phyloP scores from a whole-genome alignment of 805 yeast genomes.

The Ogataea minuta region DNA sequence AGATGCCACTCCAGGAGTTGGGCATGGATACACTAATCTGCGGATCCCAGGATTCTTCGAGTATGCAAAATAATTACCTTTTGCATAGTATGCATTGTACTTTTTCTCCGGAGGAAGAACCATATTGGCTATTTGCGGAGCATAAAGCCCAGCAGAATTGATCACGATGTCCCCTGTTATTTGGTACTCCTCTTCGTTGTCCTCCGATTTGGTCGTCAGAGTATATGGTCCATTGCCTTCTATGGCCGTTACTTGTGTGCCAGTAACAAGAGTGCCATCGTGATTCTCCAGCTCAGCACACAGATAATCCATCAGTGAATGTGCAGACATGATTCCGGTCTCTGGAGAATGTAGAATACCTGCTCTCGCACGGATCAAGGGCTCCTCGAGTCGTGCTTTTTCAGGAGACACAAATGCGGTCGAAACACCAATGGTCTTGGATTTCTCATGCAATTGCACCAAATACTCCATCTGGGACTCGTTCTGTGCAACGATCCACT shows the following conservation, averaged over 20 bases:
- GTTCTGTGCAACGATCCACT: constrained; percentile 84
- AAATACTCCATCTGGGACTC: constrained; percentile 61
- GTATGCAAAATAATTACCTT: constrained; percentile 77
- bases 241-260: constrained; percentile 53
- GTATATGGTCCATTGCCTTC: constrained; percentile 33
- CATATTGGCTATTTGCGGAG: constrained; percentile 69
- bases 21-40: constrained; percentile 75
- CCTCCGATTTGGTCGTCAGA: constrained; percentile 31
- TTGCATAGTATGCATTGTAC: constrained; percentile 63
- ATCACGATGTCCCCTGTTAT: constrained; percentile 58
- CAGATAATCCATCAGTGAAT: constrained; percentile 63
- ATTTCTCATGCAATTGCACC: constrained; percentile 48
- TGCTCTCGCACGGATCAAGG: constrained; percentile 58
- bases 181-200: constrained; percentile 34
- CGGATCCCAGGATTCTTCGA: constrained; percentile 41
- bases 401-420: constrained; percentile 51
- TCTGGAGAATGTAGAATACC: constrained; percentile 73
- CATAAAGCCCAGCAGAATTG: constrained; percentile 78
- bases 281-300: constrained; percentile 52
- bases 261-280: constrained; percentile 64
- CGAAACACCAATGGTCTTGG: constrained; percentile 54
- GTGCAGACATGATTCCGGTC: constrained; percentile 84
- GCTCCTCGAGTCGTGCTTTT: constrained; percentile 52
- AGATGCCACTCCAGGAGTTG: constrained; percentile 67
- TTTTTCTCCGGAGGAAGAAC: constrained; percentile 63